Evolutionary conservation across 2,329 filamentous ascomycete genomes (phyloP).

Genomic region (Tolypocladium tundrense): DNA sequence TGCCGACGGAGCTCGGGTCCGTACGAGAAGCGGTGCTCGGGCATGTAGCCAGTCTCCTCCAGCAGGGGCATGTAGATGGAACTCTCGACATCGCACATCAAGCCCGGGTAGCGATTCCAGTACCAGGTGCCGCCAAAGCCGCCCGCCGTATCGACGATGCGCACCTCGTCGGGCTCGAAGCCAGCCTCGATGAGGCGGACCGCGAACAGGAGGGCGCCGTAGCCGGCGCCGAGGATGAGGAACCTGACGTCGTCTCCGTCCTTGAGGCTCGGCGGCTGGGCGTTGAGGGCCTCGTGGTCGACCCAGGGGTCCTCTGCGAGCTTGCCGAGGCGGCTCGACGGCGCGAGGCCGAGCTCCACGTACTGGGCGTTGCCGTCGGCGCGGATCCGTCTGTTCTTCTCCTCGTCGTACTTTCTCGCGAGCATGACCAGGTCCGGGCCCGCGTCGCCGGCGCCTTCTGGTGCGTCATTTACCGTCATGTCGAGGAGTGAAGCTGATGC

Average conservation of each 20-base stretch:
- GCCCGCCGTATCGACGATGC: slow-evolving; percentile 29
- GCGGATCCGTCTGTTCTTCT: slow-evolving; percentile 22
- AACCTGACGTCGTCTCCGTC: slow-evolving; percentile 12
- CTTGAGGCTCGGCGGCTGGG: slow-evolving; percentile 8
- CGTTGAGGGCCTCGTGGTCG: slow-evolving; percentile 20
- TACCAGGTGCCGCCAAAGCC: slow-evolving; percentile 42
- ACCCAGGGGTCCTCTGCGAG: slow-evolving; percentile 24
- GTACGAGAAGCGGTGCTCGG: slow-evolving; percentile 35
- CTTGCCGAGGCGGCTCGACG: slow-evolving; percentile 7
- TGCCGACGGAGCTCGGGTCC: slow-evolving; percentile 33
- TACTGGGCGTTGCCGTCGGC: slow-evolving; percentile 22
- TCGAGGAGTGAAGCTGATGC: background rate
- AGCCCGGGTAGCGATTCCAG: slow-evolving; percentile 39
- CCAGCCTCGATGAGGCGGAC: slow-evolving; percentile 14
- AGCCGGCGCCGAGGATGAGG: slow-evolving; percentile 25
- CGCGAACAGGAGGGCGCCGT: slow-evolving; percentile 21
- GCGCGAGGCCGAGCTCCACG: slow-evolving; percentile 17
- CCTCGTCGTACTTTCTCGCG: slow-evolving; percentile 20
- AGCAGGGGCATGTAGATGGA: slow-evolving; percentile 51
- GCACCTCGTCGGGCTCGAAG: slow-evolving; percentile 22
- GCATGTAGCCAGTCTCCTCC: slow-evolving; percentile 50
- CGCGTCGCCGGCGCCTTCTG: background rate
- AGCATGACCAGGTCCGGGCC: background rate
- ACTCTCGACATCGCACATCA: slow-evolving; percentile 48
- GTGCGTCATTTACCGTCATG: background rate